Evolutionary conservation across 306 rosid species (phyloP), one percentile per base, ranked within the genome.

Genomic region (Begonia peltatifolia): DNA sequence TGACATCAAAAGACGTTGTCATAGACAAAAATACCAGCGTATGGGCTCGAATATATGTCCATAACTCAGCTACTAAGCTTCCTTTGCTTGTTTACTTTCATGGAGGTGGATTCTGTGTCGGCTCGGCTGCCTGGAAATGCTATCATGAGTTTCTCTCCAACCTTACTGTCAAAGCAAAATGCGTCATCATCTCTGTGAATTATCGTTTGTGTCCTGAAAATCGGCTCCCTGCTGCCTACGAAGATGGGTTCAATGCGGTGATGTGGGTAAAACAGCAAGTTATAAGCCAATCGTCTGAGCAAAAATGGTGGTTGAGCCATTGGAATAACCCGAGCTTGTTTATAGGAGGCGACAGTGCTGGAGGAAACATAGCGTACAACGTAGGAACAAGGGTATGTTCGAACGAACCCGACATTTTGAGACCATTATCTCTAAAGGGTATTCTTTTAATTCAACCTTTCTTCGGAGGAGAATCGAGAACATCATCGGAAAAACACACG

Each of bases 71-170:
- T 6, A 10, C 60, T 46, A 60, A 53, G 56, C 68, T 68, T 56
- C 84, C 94, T 11, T 46, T 82, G 71, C 58, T 89, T 50, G 71
- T 89, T 53, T 89, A 82, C 71, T 89, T 85, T 72, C 95, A 89
- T 23, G 94, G 95, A 14, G 94, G 95, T 15, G 97, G 97, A n/a
- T 89, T 89, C 52, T 89, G 97, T 53, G 76, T 85, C 52, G 97
- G 95, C 48, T 89, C 94, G 12, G 85, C 90, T 36, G 70, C 94
- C 20, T 89, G 97, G 95, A 76, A 74, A 51, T 82, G 95, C 64
- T 89, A 85, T 77, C 89, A 84, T 41, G 84, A 82, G 20, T 89
- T 89, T 68, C 62, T 89, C 51, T 52, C 73, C 59, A 63, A 65
- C 44, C 80, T 89, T 47, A 61, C 79, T 74, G 56, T 55, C 15